A percentile compares a stretch with the other conserved stretches of the same genome.
phyloP scores from a whole-genome alignment of 169 alveolate genomes.

The Plasmodium blacklocki region DNA sequence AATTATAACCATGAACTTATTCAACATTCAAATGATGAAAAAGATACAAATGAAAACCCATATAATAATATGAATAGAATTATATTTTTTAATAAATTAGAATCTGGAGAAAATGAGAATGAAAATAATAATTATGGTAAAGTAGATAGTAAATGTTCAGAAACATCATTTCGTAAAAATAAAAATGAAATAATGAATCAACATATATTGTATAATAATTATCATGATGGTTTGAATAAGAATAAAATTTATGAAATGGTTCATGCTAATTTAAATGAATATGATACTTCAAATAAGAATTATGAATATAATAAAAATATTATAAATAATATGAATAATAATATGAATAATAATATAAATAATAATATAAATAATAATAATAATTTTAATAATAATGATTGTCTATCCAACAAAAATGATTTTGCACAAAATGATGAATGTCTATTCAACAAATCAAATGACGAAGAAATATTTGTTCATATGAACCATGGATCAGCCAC shows the following conservation, averaged over 20 bases:
- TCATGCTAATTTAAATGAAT: constrained; percentile 1
- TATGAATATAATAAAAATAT: not conserved
- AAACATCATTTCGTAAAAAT: not conserved
- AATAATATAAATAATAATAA: not conserved
- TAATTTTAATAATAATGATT: not conserved
- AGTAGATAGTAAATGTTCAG: constrained; percentile 5
- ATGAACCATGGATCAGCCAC: too few species aligned
- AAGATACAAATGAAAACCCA: constrained; percentile 2
- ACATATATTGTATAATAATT: constrained; percentile 10
- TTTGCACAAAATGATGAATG: not conserved
- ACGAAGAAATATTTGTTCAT: too few species aligned
- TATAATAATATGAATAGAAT: not conserved
- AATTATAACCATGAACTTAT: constrained; percentile 2
- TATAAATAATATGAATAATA: not conserved
- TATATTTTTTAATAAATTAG: constrained; percentile 5
- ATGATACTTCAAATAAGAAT: not conserved
- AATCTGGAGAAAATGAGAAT: not conserved
- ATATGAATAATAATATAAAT: not conserved
- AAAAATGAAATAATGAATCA: constrained; percentile 3
- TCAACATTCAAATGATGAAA: not conserved
- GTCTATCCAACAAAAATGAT: not conserved
- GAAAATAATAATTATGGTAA: constrained; percentile 14
- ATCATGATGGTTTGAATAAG: constrained; percentile 6
- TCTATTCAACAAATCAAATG: not conserved
- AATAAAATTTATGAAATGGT: not conserved